Evolutionary conservation across 371 early-diverging fungal genomes (phyloP).

Genomic region (Circinella umbellata): DNA sequence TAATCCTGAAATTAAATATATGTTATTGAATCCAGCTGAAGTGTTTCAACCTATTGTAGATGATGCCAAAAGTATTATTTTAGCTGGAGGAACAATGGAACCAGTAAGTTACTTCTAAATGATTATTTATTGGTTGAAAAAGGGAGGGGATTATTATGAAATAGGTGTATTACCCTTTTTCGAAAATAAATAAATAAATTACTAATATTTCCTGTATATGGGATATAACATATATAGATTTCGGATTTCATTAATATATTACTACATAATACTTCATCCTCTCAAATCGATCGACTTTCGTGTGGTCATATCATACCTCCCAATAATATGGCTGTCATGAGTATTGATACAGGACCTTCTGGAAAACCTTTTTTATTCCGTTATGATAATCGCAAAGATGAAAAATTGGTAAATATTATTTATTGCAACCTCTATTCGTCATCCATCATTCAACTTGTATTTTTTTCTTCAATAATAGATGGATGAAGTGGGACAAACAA

Average conservation of each 20-base stretch:
- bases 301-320: slow-evolving; percentile 84
- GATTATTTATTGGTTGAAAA: neutral
- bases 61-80: slow-evolving; percentile 82
- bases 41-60: slow-evolving; percentile 80
- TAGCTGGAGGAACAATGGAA: slow-evolving; percentile 98
- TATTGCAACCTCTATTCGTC: too few species aligned
- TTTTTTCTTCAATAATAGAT: slow-evolving; percentile 55
- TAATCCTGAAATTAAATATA: slow-evolving; percentile 61
- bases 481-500: slow-evolving; percentile 70
- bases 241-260: slow-evolving; percentile 55
- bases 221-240: slow-evolving; percentile 22
- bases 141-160: too few species aligned
- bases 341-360: slow-evolving; percentile 69
- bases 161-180: too few species aligned
- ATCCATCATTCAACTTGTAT: neutral
- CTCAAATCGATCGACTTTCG: slow-evolving; percentile 64
- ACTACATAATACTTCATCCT: slow-evolving; percentile 51
- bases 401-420: slow-evolving; percentile 42
- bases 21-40: slow-evolving; percentile 87
- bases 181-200: too few species aligned
- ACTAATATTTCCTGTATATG: neutral
- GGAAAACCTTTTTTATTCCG: slow-evolving; percentile 72
- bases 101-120: slow-evolving; percentile 61
- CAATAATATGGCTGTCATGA: slow-evolving; percentile 65
- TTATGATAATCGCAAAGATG: slow-evolving; percentile 66